Percentiles rank a stretch among this genome's conserved stretches.
Evolutionary conservation across 768 basidiomycete species (phyloP).

Genomic region (Hemileccinum rubropunctum): DNA sequence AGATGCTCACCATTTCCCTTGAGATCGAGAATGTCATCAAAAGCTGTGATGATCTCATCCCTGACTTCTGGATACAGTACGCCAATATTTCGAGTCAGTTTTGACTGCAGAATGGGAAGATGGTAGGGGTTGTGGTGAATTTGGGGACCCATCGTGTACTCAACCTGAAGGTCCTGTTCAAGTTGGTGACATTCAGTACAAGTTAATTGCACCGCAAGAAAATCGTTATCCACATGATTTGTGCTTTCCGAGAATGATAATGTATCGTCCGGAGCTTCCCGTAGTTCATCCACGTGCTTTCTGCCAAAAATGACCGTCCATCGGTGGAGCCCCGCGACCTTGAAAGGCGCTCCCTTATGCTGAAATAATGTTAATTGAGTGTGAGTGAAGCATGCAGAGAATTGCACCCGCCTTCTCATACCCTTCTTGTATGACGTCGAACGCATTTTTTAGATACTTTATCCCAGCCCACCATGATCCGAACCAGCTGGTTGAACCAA

Average conservation of each 20-base stretch:
- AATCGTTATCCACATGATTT: slow-evolving; percentile 29
- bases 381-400: no score
- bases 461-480: slow-evolving; percentile 24
- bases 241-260: slow-evolving; percentile 35
- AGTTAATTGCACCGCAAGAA: not conserved
- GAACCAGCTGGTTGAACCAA: slow-evolving; percentile 23
- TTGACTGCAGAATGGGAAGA: slow-evolving; percentile 25
- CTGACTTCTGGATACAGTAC: slow-evolving; percentile 38
- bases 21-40: slow-evolving; percentile 34
- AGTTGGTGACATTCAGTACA: no score
- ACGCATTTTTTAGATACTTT: slow-evolving; percentile 11
- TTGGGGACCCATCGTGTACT: slow-evolving; percentile 37
- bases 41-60: slow-evolving; percentile 42
- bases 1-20: slow-evolving; percentile 10
- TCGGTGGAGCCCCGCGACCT: slow-evolving; percentile 18
- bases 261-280: slow-evolving; percentile 36
- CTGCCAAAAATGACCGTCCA: slow-evolving; percentile 14
- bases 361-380: no score
- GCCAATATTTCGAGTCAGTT: slow-evolving; percentile 38
- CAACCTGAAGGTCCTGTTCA: slow-evolving; percentile 33
- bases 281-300: slow-evolving; percentile 38
- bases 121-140: slow-evolving; percentile 27
- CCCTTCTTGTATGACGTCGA: slow-evolving; percentile 28
- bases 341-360: slow-evolving; percentile 30
- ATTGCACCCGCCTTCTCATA: slow-evolving; percentile 30